A percentile compares a stretch with the other conserved stretches of the same genome.
These are phyloP conservation scores for Aspergillus sp. DNA, from an alignment of 2,329 filamentous ascomycete genomes.

Conservation along the genomic window DNA sequence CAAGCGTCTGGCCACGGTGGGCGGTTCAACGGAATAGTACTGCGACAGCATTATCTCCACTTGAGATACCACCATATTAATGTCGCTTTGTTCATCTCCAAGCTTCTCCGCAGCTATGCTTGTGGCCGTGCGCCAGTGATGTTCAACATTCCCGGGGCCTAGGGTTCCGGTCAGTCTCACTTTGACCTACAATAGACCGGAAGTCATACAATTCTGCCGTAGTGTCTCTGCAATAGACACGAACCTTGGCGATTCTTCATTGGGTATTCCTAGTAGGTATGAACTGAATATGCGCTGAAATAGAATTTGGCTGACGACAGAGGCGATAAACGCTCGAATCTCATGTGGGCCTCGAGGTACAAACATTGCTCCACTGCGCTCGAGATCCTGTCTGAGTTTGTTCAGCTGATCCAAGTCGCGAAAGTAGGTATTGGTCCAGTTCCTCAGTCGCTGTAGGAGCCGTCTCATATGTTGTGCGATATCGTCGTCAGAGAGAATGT, in stretches of 20 bases:
- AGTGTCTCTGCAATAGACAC: background rate
- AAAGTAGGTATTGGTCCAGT: slow-evolving; percentile 20
- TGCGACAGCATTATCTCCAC: slow-evolving; percentile 2
- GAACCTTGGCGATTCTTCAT: background rate
- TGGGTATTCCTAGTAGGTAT: background rate
- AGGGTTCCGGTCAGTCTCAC: background rate
- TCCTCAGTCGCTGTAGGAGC: slow-evolving; percentile 14
- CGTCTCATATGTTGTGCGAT: slow-evolving; percentile 8
- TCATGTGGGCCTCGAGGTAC: background rate
- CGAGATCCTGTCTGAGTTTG: background rate
- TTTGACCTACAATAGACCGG: background rate
- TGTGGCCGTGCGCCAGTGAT: slow-evolving; percentile 25
- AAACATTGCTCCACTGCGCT: background rate
- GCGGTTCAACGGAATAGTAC: background rate
- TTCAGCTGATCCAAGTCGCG: background rate
- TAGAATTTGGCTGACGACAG: background rate
- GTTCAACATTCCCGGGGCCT: slow-evolving; percentile 17
- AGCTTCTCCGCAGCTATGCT: slow-evolving; percentile 14
- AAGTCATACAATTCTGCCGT: slow-evolving; percentile 12
- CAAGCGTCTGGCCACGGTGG: slow-evolving; percentile 1
- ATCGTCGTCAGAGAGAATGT: slow-evolving; percentile 19
- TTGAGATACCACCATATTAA: background rate
- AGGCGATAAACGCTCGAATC: background rate
- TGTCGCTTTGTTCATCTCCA: background rate
- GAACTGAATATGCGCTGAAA: background rate